Evolutionary conservation across 768 basidiomycete species (phyloP).

Genomic region (Suillus lakei): DNA sequence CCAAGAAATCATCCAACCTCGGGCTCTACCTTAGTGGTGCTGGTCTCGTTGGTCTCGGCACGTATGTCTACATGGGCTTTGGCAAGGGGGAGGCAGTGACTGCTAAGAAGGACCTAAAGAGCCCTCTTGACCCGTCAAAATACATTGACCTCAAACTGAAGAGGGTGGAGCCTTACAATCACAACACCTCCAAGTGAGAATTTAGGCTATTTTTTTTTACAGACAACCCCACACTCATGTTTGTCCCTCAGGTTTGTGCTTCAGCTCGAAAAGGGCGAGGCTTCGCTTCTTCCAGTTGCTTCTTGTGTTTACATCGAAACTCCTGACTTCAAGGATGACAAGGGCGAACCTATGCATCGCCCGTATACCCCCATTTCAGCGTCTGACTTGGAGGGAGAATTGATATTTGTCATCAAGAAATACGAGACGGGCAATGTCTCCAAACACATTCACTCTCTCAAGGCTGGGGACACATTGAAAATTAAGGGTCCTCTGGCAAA

Average conservation of each 20-base stretch:
- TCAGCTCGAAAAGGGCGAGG: slow-evolving; percentile 76
- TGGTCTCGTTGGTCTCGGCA: slow-evolving; percentile 48
- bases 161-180: slow-evolving; percentile 85
- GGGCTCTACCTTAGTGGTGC: slow-evolving; percentile 54
- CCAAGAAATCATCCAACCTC: slow-evolving; percentile 52
- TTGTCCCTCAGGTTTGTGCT: slow-evolving; percentile 66
- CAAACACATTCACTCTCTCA: slow-evolving; percentile 79
- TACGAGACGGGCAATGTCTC: slow-evolving; percentile 85
- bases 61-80: slow-evolving; percentile 56
- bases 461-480: slow-evolving; percentile 79
- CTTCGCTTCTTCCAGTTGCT: slow-evolving; percentile 78
- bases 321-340: slow-evolving; percentile 69
- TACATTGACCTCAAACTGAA: slow-evolving; percentile 85
- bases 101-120: slow-evolving; percentile 52
- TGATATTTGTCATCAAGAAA: slow-evolving; percentile 84
- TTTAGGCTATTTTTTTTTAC: background rate
- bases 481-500: slow-evolving; percentile 94
- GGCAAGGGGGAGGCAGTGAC: slow-evolving; percentile 39
- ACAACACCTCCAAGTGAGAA: slow-evolving; percentile 83
- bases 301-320: slow-evolving; percentile 82
- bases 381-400: slow-evolving; percentile 73
- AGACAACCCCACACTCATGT: slow-evolving; percentile 5
- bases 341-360: slow-evolving; percentile 87
- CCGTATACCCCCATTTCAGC: slow-evolving; percentile 94
- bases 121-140: slow-evolving; percentile 74